Base-by-base conservation (phyloP, 306 rosid genomes). In the Adenanthera pavonina region DNA sequence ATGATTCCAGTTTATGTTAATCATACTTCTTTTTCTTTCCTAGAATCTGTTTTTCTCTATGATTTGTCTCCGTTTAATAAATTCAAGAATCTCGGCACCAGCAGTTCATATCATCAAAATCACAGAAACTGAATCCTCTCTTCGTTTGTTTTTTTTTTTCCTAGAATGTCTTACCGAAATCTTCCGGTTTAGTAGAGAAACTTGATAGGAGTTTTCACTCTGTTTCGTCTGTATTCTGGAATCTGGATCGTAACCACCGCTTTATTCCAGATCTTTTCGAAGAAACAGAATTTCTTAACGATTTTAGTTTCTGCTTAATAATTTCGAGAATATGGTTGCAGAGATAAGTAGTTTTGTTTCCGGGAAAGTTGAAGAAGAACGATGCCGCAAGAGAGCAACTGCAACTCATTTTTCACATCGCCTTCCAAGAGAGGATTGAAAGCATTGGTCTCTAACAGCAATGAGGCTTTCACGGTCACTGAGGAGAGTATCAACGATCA, bases 371-470 rank as follows among this genome's bases (percentile, higher is more conserved):
- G 56, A 75, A 46, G 56, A 34, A 40, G 44, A 38, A 75, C 72
- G n/a, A 94, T 95, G 99, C 95, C 94, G 62, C 92, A 89, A 74
- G 97, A 91, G 75, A 83, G 82, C 75, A 75, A 86, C 41, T 14
- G 56, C 1, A 84, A 56, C 79, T 81, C 93, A 35, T 68, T 83
- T 12, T 86, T 87, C 59, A 35, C 85, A 43, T 85, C 97, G 78
- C 97, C 97, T 19, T 76, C 86, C 49, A 95, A 95, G 88, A 92
- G 95, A 82, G 97, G 97, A 54, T 74, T 95, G 57, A 95, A 91
- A 82, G 81, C 86, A 77, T 75, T 85, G 30, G 80, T 80, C 34
- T 14, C 88, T 36, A 87, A 62, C 85, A 73, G 78, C 81, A 83
- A 77, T 67, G 95, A 87, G 9, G 69, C 81, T 75, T 74, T 77